Conservation (phyloP, 495 filamentous ascomycete genomes). For the Penicillium lividum region DNA sequence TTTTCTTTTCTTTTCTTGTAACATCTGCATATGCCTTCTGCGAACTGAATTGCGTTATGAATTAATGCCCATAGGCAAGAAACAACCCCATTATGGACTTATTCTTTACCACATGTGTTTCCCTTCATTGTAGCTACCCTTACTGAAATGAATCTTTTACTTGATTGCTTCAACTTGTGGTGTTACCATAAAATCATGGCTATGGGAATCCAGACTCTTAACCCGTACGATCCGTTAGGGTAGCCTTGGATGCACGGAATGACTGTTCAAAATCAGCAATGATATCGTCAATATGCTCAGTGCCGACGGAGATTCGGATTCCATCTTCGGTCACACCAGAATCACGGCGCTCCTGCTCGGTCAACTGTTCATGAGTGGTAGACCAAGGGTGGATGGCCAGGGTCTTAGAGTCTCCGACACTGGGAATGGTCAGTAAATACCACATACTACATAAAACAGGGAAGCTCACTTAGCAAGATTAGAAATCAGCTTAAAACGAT, state of each 20-base stretch:
- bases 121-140: not conserved
- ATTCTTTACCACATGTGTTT: not conserved
- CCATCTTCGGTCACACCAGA: slow-evolving; percentile 90
- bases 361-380: slow-evolving; percentile 94
- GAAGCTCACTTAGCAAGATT: slow-evolving; percentile 76
- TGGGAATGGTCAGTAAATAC: slow-evolving; percentile 26
- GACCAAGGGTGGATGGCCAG: slow-evolving; percentile 96
- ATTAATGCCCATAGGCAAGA: slow-evolving; percentile 1
- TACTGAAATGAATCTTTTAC: not conserved
- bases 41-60: slow-evolving; percentile 3
- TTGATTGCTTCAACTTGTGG: not conserved
- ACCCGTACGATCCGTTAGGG: slow-evolving; percentile 1
- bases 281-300: slow-evolving; percentile 97
- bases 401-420: slow-evolving; percentile 75
- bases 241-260: slow-evolving; percentile 60
- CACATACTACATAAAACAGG: not conserved
- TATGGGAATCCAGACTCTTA: not conserved
- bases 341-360: slow-evolving; percentile 74
- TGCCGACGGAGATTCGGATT: slow-evolving; percentile 95
- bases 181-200: not conserved
- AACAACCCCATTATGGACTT: not conserved
- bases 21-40: slow-evolving; percentile 9
- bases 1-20: slow-evolving; percentile 6
- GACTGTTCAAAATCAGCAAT: slow-evolving; percentile 95
- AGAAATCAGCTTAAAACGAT: slow-evolving; percentile 92